These are phyloP conservation scores for Lactifluus piperatus DNA, from an alignment of 768 basidiomycete genomes.

Conservation along the genomic window DNA sequence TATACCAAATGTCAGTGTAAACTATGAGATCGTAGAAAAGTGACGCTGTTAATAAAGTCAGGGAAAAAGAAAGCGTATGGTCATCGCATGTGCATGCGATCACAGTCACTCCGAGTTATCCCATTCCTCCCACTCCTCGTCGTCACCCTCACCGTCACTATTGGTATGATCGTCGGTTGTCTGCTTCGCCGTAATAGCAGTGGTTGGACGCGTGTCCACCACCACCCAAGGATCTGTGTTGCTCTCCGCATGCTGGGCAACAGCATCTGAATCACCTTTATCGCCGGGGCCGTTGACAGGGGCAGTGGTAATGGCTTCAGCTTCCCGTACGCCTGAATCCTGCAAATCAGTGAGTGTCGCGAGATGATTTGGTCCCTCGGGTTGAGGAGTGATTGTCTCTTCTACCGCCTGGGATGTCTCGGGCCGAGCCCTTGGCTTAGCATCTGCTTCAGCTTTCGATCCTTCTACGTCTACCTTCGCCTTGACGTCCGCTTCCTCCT, in stretches of 20 bases:
- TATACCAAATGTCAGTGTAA: neutral
- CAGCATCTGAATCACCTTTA: neutral
- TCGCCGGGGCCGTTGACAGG: neutral
- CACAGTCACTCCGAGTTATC: neutral
- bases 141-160: neutral
- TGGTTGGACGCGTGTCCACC: neutral
- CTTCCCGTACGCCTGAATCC: neutral
- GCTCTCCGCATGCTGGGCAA: constrained; percentile 1
- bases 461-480: neutral
- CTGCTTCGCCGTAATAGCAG: neutral
- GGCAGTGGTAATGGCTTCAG: neutral
- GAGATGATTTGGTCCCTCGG: neutral
- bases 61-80: neutral
- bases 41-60: too few relatives aligned
- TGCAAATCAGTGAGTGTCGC: neutral
- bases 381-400: neutral
- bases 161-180: neutral
- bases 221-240: neutral
- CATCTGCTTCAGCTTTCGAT: neutral
- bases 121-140: too few relatives aligned
- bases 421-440: too few relatives aligned
- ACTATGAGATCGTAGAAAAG: neutral
- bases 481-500: neutral
- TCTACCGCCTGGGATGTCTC: neutral
- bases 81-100: neutral